Evolutionary conservation across 805 yeast genomes (phyloP).

Genomic region (Lipomyces spencermartinsiae): DNA sequence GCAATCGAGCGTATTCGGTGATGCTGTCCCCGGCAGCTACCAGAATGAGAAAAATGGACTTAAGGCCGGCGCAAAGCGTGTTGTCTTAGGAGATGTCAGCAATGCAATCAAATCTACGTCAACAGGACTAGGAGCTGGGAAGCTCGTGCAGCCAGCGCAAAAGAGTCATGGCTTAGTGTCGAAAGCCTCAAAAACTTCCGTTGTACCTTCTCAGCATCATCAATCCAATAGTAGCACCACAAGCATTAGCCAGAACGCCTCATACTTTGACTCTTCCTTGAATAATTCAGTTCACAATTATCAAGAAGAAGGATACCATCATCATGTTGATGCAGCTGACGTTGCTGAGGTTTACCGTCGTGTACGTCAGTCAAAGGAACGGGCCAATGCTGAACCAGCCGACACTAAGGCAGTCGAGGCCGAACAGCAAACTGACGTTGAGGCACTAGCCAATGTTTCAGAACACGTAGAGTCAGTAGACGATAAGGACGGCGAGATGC

Average conservation of each 20-base stretch:
- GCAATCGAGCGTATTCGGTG: slow-evolving; percentile 18
- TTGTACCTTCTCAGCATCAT: background rate
- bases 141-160: slow-evolving; percentile 25
- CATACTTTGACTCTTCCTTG: background rate
- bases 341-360: slow-evolving; percentile 28
- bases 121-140: slow-evolving; percentile 19
- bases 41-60: slow-evolving; percentile 26
- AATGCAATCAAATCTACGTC: slow-evolving; percentile 22
- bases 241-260: background rate
- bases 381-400: slow-evolving; percentile 3
- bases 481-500: slow-evolving; percentile 16
- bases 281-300: slow-evolving; percentile 6
- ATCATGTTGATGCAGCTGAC: slow-evolving; percentile 30
- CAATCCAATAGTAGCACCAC: background rate
- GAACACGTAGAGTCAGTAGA: slow-evolving; percentile 20
- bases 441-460: slow-evolving; percentile 12
- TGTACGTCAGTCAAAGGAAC: slow-evolving; percentile 18
- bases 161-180: slow-evolving; percentile 1
- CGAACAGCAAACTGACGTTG: slow-evolving; percentile 9
- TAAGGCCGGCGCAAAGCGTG: slow-evolving; percentile 36
- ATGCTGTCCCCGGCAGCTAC: slow-evolving; percentile 3
- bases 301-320: slow-evolving; percentile 20
- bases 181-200: background rate
- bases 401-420: slow-evolving; percentile 9
- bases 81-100: slow-evolving; percentile 37